These are phyloP conservation scores for Pseudozyma thailandica DNA, from an alignment of 1,284 basidiomycete genomes.

Conservation along the genomic window DNA sequence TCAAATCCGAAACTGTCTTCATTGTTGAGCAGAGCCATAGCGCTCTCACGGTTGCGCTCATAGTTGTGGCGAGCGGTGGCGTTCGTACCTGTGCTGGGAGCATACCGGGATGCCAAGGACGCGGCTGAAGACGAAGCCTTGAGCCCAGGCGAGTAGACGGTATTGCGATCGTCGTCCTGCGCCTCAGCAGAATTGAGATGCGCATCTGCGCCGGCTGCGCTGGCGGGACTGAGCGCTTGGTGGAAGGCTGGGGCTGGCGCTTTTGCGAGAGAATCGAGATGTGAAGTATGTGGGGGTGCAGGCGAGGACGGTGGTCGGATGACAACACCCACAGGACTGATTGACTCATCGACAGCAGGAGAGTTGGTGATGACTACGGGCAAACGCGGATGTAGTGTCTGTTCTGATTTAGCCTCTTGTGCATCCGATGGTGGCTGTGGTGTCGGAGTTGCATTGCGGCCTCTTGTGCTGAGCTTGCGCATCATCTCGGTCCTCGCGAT, in stretches of 20 bases:
- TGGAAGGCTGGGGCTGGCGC: conserved; percentile 15
- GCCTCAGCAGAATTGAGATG: neutral
- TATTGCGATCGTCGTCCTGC: conserved; percentile 2
- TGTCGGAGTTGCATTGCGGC: conserved; percentile 15
- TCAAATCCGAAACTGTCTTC: conserved; percentile 42
- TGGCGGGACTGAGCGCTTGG: conserved; percentile 22
- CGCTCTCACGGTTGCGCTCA: conserved; percentile 39
- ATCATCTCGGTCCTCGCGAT: conserved; percentile 58
- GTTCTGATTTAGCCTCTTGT: neutral
- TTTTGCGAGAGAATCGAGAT: neutral
- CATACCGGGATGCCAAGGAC: conserved; percentile 31
- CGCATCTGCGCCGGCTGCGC: conserved; percentile 1
- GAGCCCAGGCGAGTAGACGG: conserved; percentile 12
- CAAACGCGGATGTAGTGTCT: conserved; percentile 7
- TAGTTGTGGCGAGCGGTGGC: conserved; percentile 27
- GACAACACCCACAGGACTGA: conserved; percentile 40
- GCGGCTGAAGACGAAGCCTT: conserved; percentile 32
- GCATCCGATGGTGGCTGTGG: conserved; percentile 9
- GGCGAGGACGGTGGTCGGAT: conserved; percentile 43
- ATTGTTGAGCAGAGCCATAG: conserved; percentile 35
- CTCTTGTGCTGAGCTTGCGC: conserved; percentile 55
- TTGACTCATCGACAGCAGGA: conserved; percentile 43
- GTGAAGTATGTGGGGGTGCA: conserved; percentile 24
- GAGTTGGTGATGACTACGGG: conserved; percentile 31
- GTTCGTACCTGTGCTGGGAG: conserved; percentile 28